phyloP scores from a whole-genome alignment of 148 eudicot genomes.

The Diospyros lotus region DNA sequence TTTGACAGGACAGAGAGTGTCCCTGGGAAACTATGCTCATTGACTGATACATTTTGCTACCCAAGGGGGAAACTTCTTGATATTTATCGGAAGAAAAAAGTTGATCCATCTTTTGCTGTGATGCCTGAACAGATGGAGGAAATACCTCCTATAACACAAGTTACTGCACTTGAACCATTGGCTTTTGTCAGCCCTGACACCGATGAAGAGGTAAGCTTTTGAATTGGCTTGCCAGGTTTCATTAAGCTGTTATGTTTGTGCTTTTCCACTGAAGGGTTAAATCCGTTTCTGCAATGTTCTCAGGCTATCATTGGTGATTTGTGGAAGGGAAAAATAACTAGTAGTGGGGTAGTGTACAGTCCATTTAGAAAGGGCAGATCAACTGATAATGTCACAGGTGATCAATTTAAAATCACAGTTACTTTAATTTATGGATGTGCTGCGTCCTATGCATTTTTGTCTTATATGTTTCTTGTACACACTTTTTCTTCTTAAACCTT shows the following conservation, averaged over 20 bases:
- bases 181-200: slow-evolving; percentile 74
- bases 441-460: slow-evolving; percentile 1
- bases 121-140: slow-evolving; percentile 56
- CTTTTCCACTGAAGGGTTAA: slow-evolving; percentile 8
- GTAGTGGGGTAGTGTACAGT: slow-evolving; percentile 58
- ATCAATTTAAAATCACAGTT: slow-evolving; percentile 5
- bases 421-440: slow-evolving; percentile 8
- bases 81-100: slow-evolving; percentile 64
- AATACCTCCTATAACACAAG: slow-evolving; percentile 55
- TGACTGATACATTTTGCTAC: slow-evolving; percentile 45
- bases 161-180: slow-evolving; percentile 53
- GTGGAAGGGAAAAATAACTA: slow-evolving; percentile 73
- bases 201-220: slow-evolving; percentile 72
- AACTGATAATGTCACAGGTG: slow-evolving; percentile 51
- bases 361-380: slow-evolving; percentile 44
- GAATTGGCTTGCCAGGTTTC: not conserved
- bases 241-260: not conserved
- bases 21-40: slow-evolving; percentile 50
- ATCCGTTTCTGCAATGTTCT: slow-evolving; percentile 10
- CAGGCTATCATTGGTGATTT: slow-evolving; percentile 70
- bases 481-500: not conserved
- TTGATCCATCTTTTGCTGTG: slow-evolving; percentile 35
- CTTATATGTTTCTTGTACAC: not conserved
- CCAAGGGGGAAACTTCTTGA: slow-evolving; percentile 93
- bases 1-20: slow-evolving; percentile 38